Base-by-base conservation (phyloP, 805 yeast species). In the Pichia manshurica region DNA sequence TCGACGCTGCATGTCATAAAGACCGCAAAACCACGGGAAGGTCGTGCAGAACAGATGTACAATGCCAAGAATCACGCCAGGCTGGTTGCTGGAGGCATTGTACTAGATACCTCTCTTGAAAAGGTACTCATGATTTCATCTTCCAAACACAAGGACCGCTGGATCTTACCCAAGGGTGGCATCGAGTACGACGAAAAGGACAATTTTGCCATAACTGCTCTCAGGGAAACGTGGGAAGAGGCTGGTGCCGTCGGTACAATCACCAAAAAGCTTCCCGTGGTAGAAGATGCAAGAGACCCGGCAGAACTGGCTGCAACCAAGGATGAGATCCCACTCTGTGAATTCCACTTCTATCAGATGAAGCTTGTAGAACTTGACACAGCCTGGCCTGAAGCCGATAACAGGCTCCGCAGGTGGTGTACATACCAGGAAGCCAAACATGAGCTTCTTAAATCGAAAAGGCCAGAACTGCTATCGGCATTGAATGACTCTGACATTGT, bases 111-210 rank as follows among this genome's bases (percentile, higher is more conserved):
- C 1, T 70, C 73, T 23, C 76, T 73, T 47, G 73, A 72, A 25
- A 75, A 80, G 56, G 89, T 91, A 17, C 74, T 93, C 9, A 77
- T 93, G 81, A 77, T 93, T 21, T 76, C 85, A 48, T 87, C 97
- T 1, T 72, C 84, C 13, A 81, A 82, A 6, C 81, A 80, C 53
- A 74, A 72, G 37, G 77, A 79, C 49, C 74, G 74, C 55, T 91
- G 96, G 96, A 87, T 93, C 7, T 65, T 93, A 4, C 99, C 99
- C 4, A 93, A 93, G 63, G 99, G 99, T 31, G 99, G 99, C 1
- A 81, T 90, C 35, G 99, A 93, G 65, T 62, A 62, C 25, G 99
- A 93, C 64, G 99, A 87, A 64, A 65, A 68, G 4, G 74, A 60
- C 19, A 64, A 70, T 55, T 69, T 58, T 52, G 52, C 59, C 15